Conservation (phyloP, 768 basidiomycete genomes). For the Scleroderma citrinum region DNA sequence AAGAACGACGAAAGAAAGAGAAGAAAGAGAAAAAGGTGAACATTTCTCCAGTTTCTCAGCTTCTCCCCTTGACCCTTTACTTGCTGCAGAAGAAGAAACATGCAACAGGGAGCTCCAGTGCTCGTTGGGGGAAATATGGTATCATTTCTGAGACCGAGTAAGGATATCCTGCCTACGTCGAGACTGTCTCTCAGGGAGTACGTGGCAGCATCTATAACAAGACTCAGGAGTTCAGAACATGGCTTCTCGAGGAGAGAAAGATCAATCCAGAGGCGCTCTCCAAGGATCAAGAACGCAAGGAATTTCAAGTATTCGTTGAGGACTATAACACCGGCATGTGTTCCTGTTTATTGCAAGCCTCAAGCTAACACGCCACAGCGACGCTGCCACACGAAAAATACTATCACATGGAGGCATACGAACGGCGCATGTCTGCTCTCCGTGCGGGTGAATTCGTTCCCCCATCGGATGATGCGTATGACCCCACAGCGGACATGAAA, state of each 20-base stretch:
- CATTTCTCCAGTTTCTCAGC: neutral
- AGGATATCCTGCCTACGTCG: conserved; percentile 25
- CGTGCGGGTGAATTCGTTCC: conserved; percentile 81
- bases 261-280: conserved; percentile 85
- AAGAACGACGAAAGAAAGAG: conserved; percentile 53
- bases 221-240: conserved; percentile 80
- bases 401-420: conserved; percentile 84
- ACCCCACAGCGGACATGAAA: conserved; percentile 79
- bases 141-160: conserved; percentile 83
- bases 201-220: conserved; percentile 68
- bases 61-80: conserved; percentile 1
- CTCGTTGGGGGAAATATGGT: conserved; percentile 88
- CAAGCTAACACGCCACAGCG: conserved; percentile 39
- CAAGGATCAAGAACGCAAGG: conserved; percentile 81
- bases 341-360: neutral
- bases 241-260: conserved; percentile 90
- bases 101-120: conserved; percentile 38
- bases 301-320: conserved; percentile 77
- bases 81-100: conserved; percentile 51
- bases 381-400: conserved; percentile 94
- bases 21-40: conserved; percentile 69
- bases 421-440: conserved; percentile 76
- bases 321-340: conserved; percentile 78
- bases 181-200: conserved; percentile 10
- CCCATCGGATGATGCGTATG: conserved; percentile 65